These are phyloP conservation scores for Astraeus odoratus DNA, from an alignment of 768 basidiomycete genomes.

Conservation along the genomic window DNA sequence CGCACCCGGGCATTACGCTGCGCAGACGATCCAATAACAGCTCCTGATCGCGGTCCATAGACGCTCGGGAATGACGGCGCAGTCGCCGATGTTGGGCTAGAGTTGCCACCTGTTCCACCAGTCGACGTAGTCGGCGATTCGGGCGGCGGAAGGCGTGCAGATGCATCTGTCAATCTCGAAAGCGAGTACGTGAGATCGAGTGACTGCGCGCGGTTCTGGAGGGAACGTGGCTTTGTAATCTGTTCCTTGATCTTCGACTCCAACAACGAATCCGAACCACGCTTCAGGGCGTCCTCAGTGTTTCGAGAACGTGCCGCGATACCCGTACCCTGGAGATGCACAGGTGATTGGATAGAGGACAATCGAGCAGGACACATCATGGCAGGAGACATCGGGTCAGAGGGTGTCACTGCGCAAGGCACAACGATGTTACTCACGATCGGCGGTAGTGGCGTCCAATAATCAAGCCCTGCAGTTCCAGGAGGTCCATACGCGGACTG, in stretches of 20 bases:
- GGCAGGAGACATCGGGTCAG: slow-evolving; percentile 12
- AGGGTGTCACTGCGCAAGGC: slow-evolving; percentile 9
- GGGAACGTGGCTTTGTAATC: slow-evolving; percentile 65
- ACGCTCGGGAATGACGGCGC: slow-evolving; percentile 83
- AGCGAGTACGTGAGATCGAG: slow-evolving; percentile 83
- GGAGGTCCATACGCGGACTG: slow-evolving; percentile 51
- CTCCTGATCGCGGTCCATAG: slow-evolving; percentile 64
- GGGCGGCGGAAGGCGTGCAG: slow-evolving; percentile 54
- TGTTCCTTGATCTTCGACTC: slow-evolving; percentile 82
- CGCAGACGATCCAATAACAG: slow-evolving; percentile 37
- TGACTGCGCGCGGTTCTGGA: slow-evolving; percentile 84
- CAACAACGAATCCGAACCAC: slow-evolving; percentile 77
- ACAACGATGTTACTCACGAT: slow-evolving; percentile 45
- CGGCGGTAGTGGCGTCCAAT: slow-evolving; percentile 72
- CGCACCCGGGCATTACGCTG: slow-evolving; percentile 33
- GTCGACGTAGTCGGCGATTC: slow-evolving; percentile 79
- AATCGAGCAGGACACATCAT: background rate
- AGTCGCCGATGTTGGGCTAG: slow-evolving; percentile 71
- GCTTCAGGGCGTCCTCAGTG: slow-evolving; percentile 69
- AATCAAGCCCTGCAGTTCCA: slow-evolving; percentile 47
- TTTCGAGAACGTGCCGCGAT: slow-evolving; percentile 62
- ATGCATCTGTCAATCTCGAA: slow-evolving; percentile 70
- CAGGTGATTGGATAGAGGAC: slow-evolving; percentile 5
- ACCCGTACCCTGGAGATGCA: slow-evolving; percentile 49
- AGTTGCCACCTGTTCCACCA: slow-evolving; percentile 62